A percentile compares a stretch with the other conserved stretches of the same genome.
phyloP scores from a whole-genome alignment of 2,329 filamentous ascomycete genomes.

The Fusarium armeniacum region DNA sequence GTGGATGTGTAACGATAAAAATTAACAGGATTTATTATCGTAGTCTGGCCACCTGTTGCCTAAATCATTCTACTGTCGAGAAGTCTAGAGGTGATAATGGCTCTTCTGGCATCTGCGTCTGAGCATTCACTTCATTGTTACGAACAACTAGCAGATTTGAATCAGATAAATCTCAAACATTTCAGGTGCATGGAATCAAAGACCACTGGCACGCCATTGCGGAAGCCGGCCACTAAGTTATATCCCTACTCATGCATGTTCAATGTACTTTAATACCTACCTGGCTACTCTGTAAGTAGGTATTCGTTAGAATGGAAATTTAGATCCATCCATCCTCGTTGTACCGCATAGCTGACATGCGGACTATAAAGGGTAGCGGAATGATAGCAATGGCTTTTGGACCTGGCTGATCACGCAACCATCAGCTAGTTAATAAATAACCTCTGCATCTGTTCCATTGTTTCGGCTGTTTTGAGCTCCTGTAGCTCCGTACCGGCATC shows the following conservation, averaged over 20 bases:
- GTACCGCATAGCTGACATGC: constrained; percentile 1
- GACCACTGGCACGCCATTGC: not conserved
- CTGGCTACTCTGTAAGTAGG: no score
- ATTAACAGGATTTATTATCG: not conserved
- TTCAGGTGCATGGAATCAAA: constrained; percentile 18
- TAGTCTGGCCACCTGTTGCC: not conserved
- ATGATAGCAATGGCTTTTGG: constrained; percentile 8
- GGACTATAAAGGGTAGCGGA: constrained; percentile 2
- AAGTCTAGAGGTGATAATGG: not conserved
- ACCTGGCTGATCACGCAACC: not conserved
- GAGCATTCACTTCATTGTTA: not conserved
- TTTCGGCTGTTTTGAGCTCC: not conserved
- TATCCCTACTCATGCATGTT: not conserved
- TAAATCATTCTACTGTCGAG: not conserved
- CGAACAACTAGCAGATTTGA: not conserved
- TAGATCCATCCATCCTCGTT: not conserved
- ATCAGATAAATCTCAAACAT: not conserved
- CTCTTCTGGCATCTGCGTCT: not conserved
- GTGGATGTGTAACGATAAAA: not conserved
- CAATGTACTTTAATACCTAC: not conserved
- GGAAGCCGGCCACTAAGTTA: not conserved
- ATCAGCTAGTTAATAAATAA: not conserved
- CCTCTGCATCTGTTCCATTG: not conserved
- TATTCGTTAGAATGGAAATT: not conserved
- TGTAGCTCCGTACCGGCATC: not conserved